Conservation (phyloP, 352 stramenopile genomes). For the Phytophthora idaei region DNA sequence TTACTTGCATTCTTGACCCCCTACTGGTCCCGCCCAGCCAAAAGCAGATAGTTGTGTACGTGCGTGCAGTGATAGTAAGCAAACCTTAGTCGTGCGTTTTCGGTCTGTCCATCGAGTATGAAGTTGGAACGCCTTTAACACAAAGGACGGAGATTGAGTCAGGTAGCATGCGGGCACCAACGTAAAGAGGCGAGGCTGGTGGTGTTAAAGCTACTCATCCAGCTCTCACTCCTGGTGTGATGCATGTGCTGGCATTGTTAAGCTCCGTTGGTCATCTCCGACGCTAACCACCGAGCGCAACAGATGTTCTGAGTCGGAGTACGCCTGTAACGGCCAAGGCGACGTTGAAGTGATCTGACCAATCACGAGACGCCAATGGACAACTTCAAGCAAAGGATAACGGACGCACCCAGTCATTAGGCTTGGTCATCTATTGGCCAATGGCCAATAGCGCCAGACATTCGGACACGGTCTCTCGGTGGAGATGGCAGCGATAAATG, state of each 20-base stretch:
- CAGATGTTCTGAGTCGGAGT: background rate
- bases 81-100: slow-evolving; percentile 16
- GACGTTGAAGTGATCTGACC: slow-evolving; percentile 29
- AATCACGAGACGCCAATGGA: slow-evolving; percentile 9
- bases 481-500: background rate
- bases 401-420: slow-evolving; percentile 22
- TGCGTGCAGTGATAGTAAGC: slow-evolving; percentile 12
- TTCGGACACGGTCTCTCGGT: slow-evolving; percentile 7
- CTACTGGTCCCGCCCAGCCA: slow-evolving; percentile 4
- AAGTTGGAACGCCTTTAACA: background rate
- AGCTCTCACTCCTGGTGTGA: background rate
- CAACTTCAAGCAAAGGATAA: slow-evolving; percentile 24
- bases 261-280: slow-evolving; percentile 32
- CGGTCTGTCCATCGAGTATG: background rate
- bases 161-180: background rate
- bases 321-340: slow-evolving; percentile 26
- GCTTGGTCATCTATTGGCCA: background rate
- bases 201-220: background rate
- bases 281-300: background rate
- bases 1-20: slow-evolving; percentile 16
- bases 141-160: slow-evolving; percentile 8
- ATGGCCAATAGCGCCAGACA: slow-evolving; percentile 3
- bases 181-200: background rate
- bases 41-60: slow-evolving; percentile 18
- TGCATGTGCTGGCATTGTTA: background rate